These are phyloP conservation scores for Moniliophthora roreri DNA, from an alignment of 1,284 basidiomycete species.

Conservation along the genomic window DNA sequence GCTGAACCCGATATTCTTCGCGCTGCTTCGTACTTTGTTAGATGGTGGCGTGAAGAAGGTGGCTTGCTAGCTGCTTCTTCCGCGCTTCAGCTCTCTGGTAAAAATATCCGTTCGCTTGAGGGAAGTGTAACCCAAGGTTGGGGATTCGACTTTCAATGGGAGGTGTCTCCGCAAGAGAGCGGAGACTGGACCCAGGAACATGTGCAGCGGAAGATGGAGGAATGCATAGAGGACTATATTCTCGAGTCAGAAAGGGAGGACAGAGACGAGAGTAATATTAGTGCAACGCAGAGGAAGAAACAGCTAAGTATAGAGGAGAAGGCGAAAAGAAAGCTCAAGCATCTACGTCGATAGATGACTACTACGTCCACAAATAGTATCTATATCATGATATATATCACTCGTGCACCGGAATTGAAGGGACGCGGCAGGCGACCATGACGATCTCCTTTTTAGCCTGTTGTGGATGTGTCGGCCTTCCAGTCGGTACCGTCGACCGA, in stretches of 20 bases:
- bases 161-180: conserved; percentile 31
- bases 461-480: too few species aligned
- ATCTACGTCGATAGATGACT: background rate
- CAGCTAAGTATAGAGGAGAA: conserved; percentile 51
- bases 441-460: too few species aligned
- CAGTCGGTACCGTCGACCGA: too few species aligned
- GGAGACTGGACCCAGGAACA: conserved; percentile 14
- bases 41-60: conserved; percentile 83
- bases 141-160: conserved; percentile 85
- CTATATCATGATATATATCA: too few species aligned
- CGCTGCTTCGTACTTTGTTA: conserved; percentile 79
- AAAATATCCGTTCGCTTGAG: conserved; percentile 16
- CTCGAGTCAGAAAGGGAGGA: conserved; percentile 45
- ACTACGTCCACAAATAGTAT: too few species aligned
- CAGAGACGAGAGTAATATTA: conserved; percentile 53
- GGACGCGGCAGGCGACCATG: too few species aligned
- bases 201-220: conserved; percentile 69
- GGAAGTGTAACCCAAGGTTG: conserved; percentile 46
- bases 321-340: conserved; percentile 16
- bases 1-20: conserved; percentile 69
- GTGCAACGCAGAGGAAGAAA: conserved; percentile 73
- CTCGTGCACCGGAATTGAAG: too few species aligned
- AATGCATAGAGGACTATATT: conserved; percentile 59
- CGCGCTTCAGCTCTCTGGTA: conserved; percentile 29
- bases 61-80: conserved; percentile 48